phyloP scores from a whole-genome alignment of 2,329 filamentous ascomycete genomes.

The Cladosporium cucumerinum region DNA sequence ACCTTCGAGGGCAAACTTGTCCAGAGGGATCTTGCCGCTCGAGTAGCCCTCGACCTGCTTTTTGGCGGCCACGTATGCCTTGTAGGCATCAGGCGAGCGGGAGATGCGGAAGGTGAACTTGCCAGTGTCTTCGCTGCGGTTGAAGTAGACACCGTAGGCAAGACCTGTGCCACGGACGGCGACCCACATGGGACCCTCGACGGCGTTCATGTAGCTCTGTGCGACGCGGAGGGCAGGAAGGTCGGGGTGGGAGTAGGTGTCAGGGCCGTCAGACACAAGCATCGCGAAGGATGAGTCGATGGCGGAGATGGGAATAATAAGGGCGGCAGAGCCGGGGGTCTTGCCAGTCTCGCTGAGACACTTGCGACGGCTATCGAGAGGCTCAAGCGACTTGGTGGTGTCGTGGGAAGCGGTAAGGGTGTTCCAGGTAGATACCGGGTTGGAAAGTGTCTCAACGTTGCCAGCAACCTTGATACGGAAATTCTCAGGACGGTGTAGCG shows the following conservation, averaged over 20 bases:
- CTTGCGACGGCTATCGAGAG: slow-evolving; percentile 66
- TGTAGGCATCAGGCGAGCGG: slow-evolving; percentile 82
- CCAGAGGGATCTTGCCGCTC: slow-evolving; percentile 67
- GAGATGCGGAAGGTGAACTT: slow-evolving; percentile 82
- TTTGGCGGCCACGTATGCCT: slow-evolving; percentile 75
- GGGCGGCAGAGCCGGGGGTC: slow-evolving; percentile 69
- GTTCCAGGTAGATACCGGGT: slow-evolving; percentile 79
- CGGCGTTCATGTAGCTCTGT: slow-evolving; percentile 83
- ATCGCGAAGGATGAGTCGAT: slow-evolving; percentile 89
- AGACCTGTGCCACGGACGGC: slow-evolving; percentile 89
- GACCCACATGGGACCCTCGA: slow-evolving; percentile 92
- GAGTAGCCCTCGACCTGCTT: slow-evolving; percentile 72
- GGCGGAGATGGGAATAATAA: slow-evolving; percentile 84
- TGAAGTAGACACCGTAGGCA: slow-evolving; percentile 83
- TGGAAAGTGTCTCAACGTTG: slow-evolving; percentile 68
- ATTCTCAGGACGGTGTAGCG: slow-evolving; percentile 80
- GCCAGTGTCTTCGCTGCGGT: slow-evolving; percentile 72
- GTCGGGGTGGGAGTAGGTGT: slow-evolving; percentile 70
- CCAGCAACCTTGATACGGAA: slow-evolving; percentile 81
- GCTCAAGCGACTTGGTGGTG: slow-evolving; percentile 55
- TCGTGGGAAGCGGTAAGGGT: slow-evolving; percentile 55
- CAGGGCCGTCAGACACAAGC: slow-evolving; percentile 69
- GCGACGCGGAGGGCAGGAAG: slow-evolving; percentile 85
- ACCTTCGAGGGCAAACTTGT: slow-evolving; percentile 79
- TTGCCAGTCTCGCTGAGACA: slow-evolving; percentile 74